Evolutionary conservation across 2,329 filamentous ascomycete species (phyloP), one percentile per base, ranked within the genome.

Genomic region (Esteya vermicola): DNA sequence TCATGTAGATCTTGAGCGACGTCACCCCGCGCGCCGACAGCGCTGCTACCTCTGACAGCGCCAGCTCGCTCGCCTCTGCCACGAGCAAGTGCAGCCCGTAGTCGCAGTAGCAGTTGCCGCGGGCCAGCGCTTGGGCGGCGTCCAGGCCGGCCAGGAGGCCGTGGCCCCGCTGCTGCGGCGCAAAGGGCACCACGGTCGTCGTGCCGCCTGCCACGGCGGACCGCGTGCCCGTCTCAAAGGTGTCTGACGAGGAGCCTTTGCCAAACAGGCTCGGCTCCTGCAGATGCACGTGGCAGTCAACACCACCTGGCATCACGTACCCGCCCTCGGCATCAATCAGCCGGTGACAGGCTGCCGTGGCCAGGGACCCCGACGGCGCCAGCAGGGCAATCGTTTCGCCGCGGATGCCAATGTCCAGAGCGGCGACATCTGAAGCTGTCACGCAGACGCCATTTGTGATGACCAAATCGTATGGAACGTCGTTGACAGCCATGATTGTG

Each of bases 121-220:
- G 46, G 0, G 70, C 63, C 16, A 61, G 57, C 5, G 50, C 50
- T 41, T 72, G 64, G 37, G 70, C 67, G n/a, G 61, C 57, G 35
- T 60, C 53, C 2, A 75, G 50, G 0, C 64, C 63, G 2, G 60
- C 54, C 18, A 66, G 53, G 3, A 75, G 52, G 2, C 57, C 54
- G 14, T 68, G 58, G 2, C 53, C 47, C n/a, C 64, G 64, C 30
- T 59, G 55, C 50, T 75, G 70, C 4, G 65, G 63, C 1, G 72
- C 73, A 52, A 78, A 77, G 0, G 70, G 61, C 8, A 77, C 54
- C 13, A 77, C 58, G 0, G 73, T 75, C 0, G 73, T 78, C 5
- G 65, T 75, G 20, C 72, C 72, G 9, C 72, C 72, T 3, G 69
- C 70, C 39, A 76, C 61, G 5, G 72, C 72, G 19, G 63, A 68